Base-by-base conservation (phyloP, 2,329 filamentous ascomycete genomes). In the Stemphylium beticola region DNA sequence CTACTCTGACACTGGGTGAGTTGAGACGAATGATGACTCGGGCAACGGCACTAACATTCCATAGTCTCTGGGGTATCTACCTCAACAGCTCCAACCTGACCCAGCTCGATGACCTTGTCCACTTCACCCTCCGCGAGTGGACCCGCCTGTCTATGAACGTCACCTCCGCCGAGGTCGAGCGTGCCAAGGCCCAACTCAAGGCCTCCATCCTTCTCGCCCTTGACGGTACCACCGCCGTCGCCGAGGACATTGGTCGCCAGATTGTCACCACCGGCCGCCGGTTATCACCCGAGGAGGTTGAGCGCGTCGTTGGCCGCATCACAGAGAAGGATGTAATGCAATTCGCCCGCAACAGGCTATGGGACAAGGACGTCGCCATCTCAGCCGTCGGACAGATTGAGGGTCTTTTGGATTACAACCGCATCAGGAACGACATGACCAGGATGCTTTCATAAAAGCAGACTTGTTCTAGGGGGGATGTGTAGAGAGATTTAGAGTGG, bases 71-170 rank as follows among this genome's bases (percentile, higher is more conserved):
- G 95, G 95, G 95, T 82, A 98, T 98, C 84, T 99, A 99, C 85
- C 86, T 99, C 60, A 91, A 96, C 71, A 92, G 91, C 73, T 93
- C 97, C 81, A 90, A 95, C 81, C 81, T 90, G 69, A 92, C 89
- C 71, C 85, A 85, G 67, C 83, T 99, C 70, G 95, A 99, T 74
- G 95, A 99, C 78, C 89, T 99, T 48, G 90, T 97, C 69, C 95
- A 99, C 87, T 99, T 99, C 82, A 88, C 95, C 60, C 92, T 98
- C 77, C 91, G 93, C 68, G 95, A 99, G 85, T 99, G 95, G 95
- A 92, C 93, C 71, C 91, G 95, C 69, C 87, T 99, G 62, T 95
- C 91, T 72, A 88, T 87, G 83, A 90, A 87, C 79, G 95, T 99
- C 71, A 87, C 85, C 73, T 85, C 92, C 75, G 88, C 93, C 65